A percentile compares a stretch with the other conserved stretches of the same genome.
Evolutionary conservation across 2,329 filamentous ascomycete genomes (phyloP).

Genomic region (Sporothrix inflata): DNA sequence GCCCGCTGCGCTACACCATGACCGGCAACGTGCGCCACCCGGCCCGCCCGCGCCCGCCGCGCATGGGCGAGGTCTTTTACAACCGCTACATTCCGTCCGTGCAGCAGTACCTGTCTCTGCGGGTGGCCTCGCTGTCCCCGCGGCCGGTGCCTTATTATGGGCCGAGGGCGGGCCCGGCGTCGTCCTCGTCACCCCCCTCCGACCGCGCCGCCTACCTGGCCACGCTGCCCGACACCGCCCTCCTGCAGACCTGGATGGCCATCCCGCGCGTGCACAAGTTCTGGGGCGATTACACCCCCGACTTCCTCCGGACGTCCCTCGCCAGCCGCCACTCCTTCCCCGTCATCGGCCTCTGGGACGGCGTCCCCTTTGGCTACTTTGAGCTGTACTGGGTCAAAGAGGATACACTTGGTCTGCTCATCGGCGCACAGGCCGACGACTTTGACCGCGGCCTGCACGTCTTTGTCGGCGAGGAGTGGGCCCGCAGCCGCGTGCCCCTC

Average conservation of each 20-base stretch:
- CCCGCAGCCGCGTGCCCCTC: conserved; percentile 74
- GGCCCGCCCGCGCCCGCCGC: conserved; percentile 81
- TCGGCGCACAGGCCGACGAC: conserved; percentile 65
- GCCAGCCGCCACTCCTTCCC: conserved; percentile 79
- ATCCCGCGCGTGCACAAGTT: conserved; percentile 80
- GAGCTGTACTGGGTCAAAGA: conserved; percentile 99
- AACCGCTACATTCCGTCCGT: conserved; percentile 81
- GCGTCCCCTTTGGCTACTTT: conserved; percentile 94
- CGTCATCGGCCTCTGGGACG: conserved; percentile 90
- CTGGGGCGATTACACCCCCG: conserved; percentile 71
- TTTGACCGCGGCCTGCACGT: conserved; percentile 90
- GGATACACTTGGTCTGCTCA: conserved; percentile 72
- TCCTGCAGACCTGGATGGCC: conserved; percentile 87
- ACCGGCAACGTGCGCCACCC: conserved; percentile 83
- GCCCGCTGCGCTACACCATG: conserved; percentile 78
- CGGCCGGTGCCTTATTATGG: conserved; percentile 67
- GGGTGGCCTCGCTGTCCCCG: conserved; percentile 73
- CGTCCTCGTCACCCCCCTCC: conserved; percentile 39
- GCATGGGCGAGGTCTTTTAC: conserved; percentile 91
- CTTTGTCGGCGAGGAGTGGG: conserved; percentile 89
- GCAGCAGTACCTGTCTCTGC: conserved; percentile 84
- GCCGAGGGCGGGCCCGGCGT: conserved; percentile 45
- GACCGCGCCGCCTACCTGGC: conserved; percentile 45
- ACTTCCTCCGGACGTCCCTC: conserved; percentile 70
- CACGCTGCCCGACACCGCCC: conserved; percentile 54